Base-by-base conservation (phyloP, 768 basidiomycete species). In the Neoboletus brunneissimus region DNA sequence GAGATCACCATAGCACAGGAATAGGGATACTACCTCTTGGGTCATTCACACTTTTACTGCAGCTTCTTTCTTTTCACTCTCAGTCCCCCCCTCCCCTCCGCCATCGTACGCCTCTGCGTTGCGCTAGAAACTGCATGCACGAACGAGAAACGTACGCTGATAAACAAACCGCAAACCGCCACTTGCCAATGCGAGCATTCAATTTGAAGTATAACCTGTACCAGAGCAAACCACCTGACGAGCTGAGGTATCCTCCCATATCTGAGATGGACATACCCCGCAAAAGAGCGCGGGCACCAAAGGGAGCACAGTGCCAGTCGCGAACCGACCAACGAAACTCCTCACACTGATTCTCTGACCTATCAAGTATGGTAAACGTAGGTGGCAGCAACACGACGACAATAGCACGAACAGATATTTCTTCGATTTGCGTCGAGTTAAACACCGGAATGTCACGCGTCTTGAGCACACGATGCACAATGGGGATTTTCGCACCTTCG, bases 221-320 rank as follows among this genome's bases (percentile, higher is more conserved):
- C 9, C 16, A 11, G 25, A 13, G 34, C 18, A 31, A 61, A 29
- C 9, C 1, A 29, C 6, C 9, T 6, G 15, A n/a, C 18, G 16
- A 37, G 3, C 8, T n/a, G 12, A 31, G 12, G 5, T 6, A 8
- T 11, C 9, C 18, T 3, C 18, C 11, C 13, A 48, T 11, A 38
- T 35, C 22, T 10, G 13, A 34, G 38, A 40, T 2, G 12, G 42
- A 60, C 65, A 22, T 60, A 76, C 72, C 44, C 79, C 82, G 29
- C 79, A 72, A 61, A 84, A 86, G 11, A 83, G 38, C 2, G 78
- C 77, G 3, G 84, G 81, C 15, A 77, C 73, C 79, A 66, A 71
- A 40, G 67, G 69, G 12, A 73, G 72, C 38, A 82, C 53, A 18
- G 74, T 50, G 18, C 73, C 73, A 0, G 80, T 79, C 15, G 79